phyloP scores from a whole-genome alignment of 2,329 filamentous ascomycete species.

The Fusarium staphyleae region DNA sequence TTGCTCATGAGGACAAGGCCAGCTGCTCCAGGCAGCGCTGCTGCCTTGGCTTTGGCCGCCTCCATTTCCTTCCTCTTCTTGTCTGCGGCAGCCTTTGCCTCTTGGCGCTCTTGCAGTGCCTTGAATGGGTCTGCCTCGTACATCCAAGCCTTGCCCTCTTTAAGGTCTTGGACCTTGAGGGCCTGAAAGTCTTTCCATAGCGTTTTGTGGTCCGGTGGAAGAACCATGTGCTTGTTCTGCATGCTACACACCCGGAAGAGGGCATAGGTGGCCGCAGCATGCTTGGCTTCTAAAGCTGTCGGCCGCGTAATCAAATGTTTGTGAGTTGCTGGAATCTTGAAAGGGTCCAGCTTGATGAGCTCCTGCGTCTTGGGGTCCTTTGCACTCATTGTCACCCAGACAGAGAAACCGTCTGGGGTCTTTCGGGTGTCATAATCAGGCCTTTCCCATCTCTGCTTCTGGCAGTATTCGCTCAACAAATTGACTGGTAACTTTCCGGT shows the following conservation, averaged over 20 bases:
- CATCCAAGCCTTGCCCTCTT: slow-evolving; percentile 81
- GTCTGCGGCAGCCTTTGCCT: slow-evolving; percentile 75
- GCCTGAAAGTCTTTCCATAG: slow-evolving; percentile 91
- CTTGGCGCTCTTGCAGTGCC: slow-evolving; percentile 78
- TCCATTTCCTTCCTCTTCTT: slow-evolving; percentile 80
- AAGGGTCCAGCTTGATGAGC: slow-evolving; percentile 75
- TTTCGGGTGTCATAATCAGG: slow-evolving; percentile 88
- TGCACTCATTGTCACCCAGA: slow-evolving; percentile 79
- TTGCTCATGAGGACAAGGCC: slow-evolving; percentile 61
- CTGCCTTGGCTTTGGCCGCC: slow-evolving; percentile 71
- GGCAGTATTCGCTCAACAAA: slow-evolving; percentile 90
- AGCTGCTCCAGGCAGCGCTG: slow-evolving; percentile 66
- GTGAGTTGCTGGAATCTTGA: slow-evolving; percentile 79
- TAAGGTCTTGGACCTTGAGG: slow-evolving; percentile 81
- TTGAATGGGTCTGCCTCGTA: slow-evolving; percentile 96
- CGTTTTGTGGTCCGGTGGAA: slow-evolving; percentile 87
- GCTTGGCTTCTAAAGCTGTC: slow-evolving; percentile 86
- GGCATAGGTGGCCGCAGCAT: slow-evolving; percentile 91
- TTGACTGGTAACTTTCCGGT: slow-evolving; percentile 96
- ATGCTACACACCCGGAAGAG: slow-evolving; percentile 93
- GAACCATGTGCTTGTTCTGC: slow-evolving; percentile 93
- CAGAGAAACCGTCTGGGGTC: slow-evolving; percentile 76
- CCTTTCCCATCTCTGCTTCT: slow-evolving; percentile 94
- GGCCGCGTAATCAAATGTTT: slow-evolving; percentile 78
- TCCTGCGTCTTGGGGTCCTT: slow-evolving; percentile 85